Conservation (phyloP, 805 yeast genomes). For the Metschnikowia picachoensis region DNA sequence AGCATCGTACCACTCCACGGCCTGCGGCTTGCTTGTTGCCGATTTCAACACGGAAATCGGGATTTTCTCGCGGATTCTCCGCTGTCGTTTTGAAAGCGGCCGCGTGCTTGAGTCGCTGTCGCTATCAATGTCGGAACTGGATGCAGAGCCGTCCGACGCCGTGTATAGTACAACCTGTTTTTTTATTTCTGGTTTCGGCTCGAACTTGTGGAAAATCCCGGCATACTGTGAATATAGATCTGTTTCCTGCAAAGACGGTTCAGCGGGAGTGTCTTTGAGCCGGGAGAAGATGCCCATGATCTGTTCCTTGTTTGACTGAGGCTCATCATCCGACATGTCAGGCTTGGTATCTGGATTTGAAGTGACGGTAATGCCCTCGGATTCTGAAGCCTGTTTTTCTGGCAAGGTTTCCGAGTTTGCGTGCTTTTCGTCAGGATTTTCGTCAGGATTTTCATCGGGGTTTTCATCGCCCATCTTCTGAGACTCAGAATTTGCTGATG, state of each 20-base stretch:
- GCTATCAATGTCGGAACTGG: slow-evolving; percentile 5
- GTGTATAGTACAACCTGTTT: background rate
- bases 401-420: too few species aligned
- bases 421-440: too few species aligned
- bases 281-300: slow-evolving; percentile 2
- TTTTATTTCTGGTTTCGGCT: background rate
- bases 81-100: slow-evolving; percentile 46
- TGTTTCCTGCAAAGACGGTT: background rate
- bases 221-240: slow-evolving; percentile 18
- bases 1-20: slow-evolving; percentile 83
- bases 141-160: background rate
- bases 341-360: too few species aligned
- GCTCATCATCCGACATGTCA: background rate
- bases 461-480: too few species aligned
- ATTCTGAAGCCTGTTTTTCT: too few species aligned
- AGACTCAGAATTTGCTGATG: too few species aligned
- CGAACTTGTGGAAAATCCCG: slow-evolving; percentile 20
- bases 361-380: too few species aligned
- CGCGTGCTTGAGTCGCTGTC: slow-evolving; percentile 2
- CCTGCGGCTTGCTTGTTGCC: slow-evolving; percentile 56
- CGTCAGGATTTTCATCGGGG: too few species aligned
- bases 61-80: slow-evolving; percentile 50
- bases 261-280: background rate
- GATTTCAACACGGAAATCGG: slow-evolving; percentile 68
- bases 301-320: background rate